Evolutionary conservation across 2,329 filamentous ascomycete species (phyloP), one percentile per base, ranked within the genome.

Genomic region (Akanthomyces dipterigenus): DNA sequence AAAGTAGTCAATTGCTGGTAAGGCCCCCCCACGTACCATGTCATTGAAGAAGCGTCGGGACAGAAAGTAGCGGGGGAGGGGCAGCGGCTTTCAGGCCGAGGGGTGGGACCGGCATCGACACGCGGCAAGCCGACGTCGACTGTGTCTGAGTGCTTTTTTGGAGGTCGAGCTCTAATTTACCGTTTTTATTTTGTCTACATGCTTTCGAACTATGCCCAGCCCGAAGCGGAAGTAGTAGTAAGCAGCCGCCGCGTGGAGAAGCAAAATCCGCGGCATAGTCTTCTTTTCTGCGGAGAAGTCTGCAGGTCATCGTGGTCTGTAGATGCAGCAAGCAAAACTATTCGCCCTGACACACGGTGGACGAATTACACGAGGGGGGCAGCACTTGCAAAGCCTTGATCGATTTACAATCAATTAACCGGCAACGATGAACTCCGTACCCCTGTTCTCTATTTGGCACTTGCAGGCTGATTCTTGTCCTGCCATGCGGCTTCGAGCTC

Each of bases 101-200:
- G 58, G 62, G 16, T 68, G 70, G 18, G 66, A 71, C 36, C 55
- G 66, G 38, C 8, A 71, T 73, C 70, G 72, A 11, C 20, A 69
- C 7, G 63, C 73, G 1, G 70, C 66, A 3, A 67, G 73, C 9
- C 63, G 65, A 59, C 46, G 18, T 48, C 56, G 56, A 36, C 36
- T n/a, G 12, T 22, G 16, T 42, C 18, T 34, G 2, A 3, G 24
- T 8, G 20, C 22, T 8, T 7, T 9, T 26, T 26, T n/a, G n/a
- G 20, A n/a, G 26, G 9, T n/a, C 14, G 6, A 43, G 20, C 16
- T 43, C 20, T 3, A n/a, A 43, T 22, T n/a, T 43, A 18, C 18
- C 4, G 16, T 14, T 43, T 18, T 22, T 1, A n/a, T 9, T 11
- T 9, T 36, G 9, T 36, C 12, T 36, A 12, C 34, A 11, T 24